Evolutionary conservation across 805 yeast species (phyloP).

Genomic region (Blastobotrys attinorum): DNA sequence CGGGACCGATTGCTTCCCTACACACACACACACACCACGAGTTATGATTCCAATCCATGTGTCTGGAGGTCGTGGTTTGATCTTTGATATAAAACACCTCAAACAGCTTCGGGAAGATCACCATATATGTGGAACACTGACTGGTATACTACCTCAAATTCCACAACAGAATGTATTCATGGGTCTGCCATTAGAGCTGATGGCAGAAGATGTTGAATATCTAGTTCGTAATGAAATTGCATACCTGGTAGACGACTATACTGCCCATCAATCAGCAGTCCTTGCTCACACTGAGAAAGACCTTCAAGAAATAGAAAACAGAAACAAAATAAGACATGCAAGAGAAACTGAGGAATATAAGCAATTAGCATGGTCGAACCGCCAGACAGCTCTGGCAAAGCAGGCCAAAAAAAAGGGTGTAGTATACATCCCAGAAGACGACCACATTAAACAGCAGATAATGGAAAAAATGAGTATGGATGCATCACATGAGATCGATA

Average conservation of each 20-base stretch:
- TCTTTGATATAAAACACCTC: constrained; percentile 52
- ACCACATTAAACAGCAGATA: constrained; percentile 7
- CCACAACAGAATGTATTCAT: constrained; percentile 89
- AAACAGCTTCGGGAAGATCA: constrained; percentile 43
- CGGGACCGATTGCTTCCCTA: too few species aligned
- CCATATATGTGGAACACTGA: constrained; percentile 67
- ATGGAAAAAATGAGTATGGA: constrained; percentile 9
- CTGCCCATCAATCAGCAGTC: constrained; percentile 23
- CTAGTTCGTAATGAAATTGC: constrained; percentile 40
- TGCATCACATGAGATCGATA: constrained; percentile 6
- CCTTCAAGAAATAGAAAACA: constrained; percentile 9
- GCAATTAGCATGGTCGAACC: constrained; percentile 13
- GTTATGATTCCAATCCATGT: constrained; percentile 28
- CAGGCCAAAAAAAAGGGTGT: constrained; percentile 8
- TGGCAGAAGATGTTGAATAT: constrained; percentile 68
- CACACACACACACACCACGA: too few species aligned
- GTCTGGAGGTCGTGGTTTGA: constrained; percentile 39
- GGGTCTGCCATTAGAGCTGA: constrained; percentile 71
- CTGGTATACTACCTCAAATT: constrained; percentile 81
- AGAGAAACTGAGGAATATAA: constrained; percentile 17
- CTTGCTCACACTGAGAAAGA: constrained; percentile 14
- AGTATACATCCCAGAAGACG: constrained; percentile 6
- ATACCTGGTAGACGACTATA: constrained; percentile 36
- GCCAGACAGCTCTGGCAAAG: constrained; percentile 15
- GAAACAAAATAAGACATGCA: constrained; percentile 13